Percentiles rank a stretch among this genome's conserved stretches.
phyloP scores from a whole-genome alignment of 1,284 basidiomycete genomes.

The Ganoderma lucidum region DNA sequence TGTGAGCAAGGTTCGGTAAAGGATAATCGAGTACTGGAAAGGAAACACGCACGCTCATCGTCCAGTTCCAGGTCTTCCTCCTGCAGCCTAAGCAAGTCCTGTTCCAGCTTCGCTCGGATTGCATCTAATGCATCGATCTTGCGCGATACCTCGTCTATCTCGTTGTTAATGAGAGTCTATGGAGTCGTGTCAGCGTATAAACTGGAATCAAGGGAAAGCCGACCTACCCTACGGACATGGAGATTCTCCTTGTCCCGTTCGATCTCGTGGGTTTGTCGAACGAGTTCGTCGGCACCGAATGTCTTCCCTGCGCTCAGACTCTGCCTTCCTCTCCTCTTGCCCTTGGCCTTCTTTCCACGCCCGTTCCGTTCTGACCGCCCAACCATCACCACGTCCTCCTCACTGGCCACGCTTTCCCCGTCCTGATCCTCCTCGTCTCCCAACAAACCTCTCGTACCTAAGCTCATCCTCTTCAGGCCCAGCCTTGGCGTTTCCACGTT shows the following conservation, averaged over 20 bases:
- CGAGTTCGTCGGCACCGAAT: conserved; percentile 84
- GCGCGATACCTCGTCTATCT: conserved; percentile 86
- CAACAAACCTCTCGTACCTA: conserved; percentile 80
- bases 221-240: conserved; percentile 81
- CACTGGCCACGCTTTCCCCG: conserved; percentile 66
- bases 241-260: conserved; percentile 89
- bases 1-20: conserved; percentile 41
- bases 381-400: conserved; percentile 72
- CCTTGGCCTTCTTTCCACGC: conserved; percentile 50
- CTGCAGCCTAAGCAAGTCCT: conserved; percentile 86
- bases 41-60: conserved; percentile 78
- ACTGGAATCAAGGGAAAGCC: conserved; percentile 13
- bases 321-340: conserved; percentile 67
- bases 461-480: conserved; percentile 81
- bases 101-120: conserved; percentile 84
- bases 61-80: conserved; percentile 97
- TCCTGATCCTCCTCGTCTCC: conserved; percentile 69
- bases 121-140: conserved; percentile 90
- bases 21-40: not conserved
- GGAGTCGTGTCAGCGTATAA: conserved; percentile 22
- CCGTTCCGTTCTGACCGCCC: conserved; percentile 46
- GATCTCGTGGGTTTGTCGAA: conserved; percentile 86
- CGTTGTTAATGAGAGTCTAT: conserved; percentile 83
- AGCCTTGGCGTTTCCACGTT: conserved; percentile 82
- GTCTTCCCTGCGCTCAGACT: conserved; percentile 74